phyloP scores from a whole-genome alignment of 129 eudicot species.

The Flaveria brownii region DNA sequence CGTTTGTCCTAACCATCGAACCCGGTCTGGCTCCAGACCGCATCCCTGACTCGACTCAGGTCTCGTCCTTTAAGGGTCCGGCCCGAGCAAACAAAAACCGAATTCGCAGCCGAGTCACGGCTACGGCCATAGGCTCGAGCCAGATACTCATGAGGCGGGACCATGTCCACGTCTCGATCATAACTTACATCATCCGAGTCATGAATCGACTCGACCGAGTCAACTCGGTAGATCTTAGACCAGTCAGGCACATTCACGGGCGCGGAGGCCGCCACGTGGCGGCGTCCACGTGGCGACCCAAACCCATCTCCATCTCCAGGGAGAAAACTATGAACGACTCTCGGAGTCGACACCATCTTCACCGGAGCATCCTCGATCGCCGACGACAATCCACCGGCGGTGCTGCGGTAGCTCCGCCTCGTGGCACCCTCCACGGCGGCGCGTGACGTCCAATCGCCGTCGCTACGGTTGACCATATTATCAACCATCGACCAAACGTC shows the following conservation, averaged over 20 bases:
- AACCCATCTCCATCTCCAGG: slow-evolving; percentile 40
- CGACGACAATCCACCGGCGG: slow-evolving; percentile 61
- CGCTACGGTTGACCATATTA: slow-evolving; percentile 35
- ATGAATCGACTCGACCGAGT: slow-evolving; percentile 74
- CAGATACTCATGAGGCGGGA: slow-evolving; percentile 89
- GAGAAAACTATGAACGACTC: slow-evolving; percentile 66
- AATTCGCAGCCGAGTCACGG: slow-evolving; percentile 54
- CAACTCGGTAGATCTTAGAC: slow-evolving; percentile 80
- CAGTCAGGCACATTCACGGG: slow-evolving; percentile 93
- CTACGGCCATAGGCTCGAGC: slow-evolving; percentile 50
- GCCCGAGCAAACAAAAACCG: slow-evolving; percentile 85
- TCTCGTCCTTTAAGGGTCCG: slow-evolving; percentile 94
- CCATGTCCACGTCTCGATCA: slow-evolving; percentile 41
- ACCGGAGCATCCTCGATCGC: slow-evolving; percentile 44
- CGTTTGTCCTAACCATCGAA: slow-evolving; percentile 57
- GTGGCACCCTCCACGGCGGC: slow-evolving; percentile 25
- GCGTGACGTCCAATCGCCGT: slow-evolving; percentile 56
- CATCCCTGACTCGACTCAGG: slow-evolving; percentile 90
- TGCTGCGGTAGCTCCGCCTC: slow-evolving; percentile 25
- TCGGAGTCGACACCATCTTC: slow-evolving; percentile 35
- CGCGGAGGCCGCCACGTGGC: slow-evolving; percentile 67
- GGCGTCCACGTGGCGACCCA: slow-evolving; percentile 53
- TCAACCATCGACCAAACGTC: slow-evolving; percentile 82
- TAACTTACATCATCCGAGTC: slow-evolving; percentile 67
- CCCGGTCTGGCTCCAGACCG: slow-evolving; percentile 97